A percentile compares a stretch with the other conserved stretches of the same genome.
phyloP scores from a whole-genome alignment of 1,139 yeast species.

The Yamadazyma sp. region DNA sequence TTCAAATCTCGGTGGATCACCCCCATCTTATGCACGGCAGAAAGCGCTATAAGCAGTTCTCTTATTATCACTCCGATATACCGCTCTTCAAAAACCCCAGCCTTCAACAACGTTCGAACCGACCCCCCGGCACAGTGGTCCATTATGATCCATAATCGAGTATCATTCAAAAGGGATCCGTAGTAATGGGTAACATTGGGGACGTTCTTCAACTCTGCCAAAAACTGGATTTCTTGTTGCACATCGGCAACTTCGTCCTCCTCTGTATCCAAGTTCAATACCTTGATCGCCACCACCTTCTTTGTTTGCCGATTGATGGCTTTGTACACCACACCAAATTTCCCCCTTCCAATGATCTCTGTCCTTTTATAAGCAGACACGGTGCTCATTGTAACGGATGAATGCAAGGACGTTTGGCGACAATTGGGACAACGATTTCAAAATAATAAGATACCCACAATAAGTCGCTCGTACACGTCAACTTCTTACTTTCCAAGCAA shows the following conservation, averaged over 20 bases:
- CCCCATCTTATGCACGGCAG: constrained; percentile 81
- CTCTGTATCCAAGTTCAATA: constrained; percentile 85
- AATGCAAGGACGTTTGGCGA: too few species aligned
- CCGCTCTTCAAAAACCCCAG: constrained; percentile 86
- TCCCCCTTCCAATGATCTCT: constrained; percentile 93
- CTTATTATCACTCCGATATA: constrained; percentile 80
- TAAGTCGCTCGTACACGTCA: not conserved
- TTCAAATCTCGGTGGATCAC: constrained; percentile 95
- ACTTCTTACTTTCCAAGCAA: not conserved
- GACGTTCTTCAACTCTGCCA: constrained; percentile 75
- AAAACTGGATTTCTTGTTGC: constrained; percentile 86
- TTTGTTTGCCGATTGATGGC: constrained; percentile 66
- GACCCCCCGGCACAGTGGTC: constrained; percentile 98
- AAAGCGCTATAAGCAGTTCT: constrained; percentile 75
- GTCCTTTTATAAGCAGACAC: constrained; percentile 41
- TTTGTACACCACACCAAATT: constrained; percentile 91
- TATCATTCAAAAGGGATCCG: constrained; percentile 83
- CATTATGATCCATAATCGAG: constrained; percentile 96
- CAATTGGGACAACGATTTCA: too few species aligned
- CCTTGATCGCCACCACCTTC: constrained; percentile 88
- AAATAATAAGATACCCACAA: too few species aligned
- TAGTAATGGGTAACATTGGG: constrained; percentile 93
- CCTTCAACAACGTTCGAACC: constrained; percentile 78
- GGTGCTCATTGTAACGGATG: constrained; percentile 9
- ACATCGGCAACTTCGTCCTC: constrained; percentile 95